These are phyloP conservation scores for Cordia subcordata DNA, from an alignment of 257 asterid species.

Conservation along the genomic window DNA sequence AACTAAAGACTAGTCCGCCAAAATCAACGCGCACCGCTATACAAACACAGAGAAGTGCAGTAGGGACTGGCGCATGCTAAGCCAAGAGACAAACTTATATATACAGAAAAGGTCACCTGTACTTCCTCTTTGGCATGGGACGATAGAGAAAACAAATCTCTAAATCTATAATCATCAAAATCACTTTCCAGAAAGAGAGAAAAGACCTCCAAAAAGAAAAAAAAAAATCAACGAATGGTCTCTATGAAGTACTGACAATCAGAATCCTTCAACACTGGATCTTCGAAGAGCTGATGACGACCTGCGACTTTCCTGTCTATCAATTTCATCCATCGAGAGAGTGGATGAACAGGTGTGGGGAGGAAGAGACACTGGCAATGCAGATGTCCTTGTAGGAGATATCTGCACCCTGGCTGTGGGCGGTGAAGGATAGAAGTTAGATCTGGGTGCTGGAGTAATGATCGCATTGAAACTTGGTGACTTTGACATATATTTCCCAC, in stretches of 20 bases:
- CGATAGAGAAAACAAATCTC: too few relatives aligned
- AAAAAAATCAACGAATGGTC: constrained; percentile 22
- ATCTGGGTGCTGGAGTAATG: constrained; percentile 41
- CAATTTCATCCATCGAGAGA: constrained; percentile 46
- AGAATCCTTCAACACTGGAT: constrained; percentile 65
- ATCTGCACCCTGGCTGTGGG: constrained; percentile 36
- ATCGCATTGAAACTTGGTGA: constrained; percentile 87
- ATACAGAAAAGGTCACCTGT: neutral
- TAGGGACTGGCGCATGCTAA: neutral
- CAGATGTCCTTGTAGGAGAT: constrained; percentile 36
- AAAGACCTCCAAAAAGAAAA: neutral
- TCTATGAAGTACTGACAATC: constrained; percentile 40
- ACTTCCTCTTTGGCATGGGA: too few relatives aligned
- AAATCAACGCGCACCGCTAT: neutral
- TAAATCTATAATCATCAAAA: too few relatives aligned
- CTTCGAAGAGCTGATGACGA: constrained; percentile 52
- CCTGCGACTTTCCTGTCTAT: constrained; percentile 51
- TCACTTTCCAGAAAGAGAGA: neutral
- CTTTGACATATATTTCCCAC: constrained; percentile 60
- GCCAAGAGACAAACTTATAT: neutral
- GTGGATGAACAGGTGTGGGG: constrained; percentile 51
- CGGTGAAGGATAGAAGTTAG: constrained; percentile 46
- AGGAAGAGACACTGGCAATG: constrained; percentile 45
- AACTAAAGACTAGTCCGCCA: neutral
- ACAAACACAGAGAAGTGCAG: neutral